A percentile compares a stretch with the other conserved stretches of the same genome.
These are phyloP conservation scores for Tetrapisispora iriomotensis DNA, from an alignment of 805 yeast species.

Conservation along the genomic window DNA sequence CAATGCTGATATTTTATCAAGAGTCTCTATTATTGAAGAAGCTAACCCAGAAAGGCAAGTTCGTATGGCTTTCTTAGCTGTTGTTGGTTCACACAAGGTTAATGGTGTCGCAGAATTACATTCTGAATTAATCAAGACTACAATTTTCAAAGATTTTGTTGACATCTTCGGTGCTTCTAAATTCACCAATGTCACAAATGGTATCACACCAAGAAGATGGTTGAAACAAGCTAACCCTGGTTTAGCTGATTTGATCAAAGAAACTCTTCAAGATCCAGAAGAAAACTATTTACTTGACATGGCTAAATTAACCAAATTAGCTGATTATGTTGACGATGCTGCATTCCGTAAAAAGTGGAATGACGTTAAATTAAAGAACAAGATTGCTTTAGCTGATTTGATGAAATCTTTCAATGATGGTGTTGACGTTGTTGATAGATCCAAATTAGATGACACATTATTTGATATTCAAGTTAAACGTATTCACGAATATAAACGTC, in stretches of 20 bases:
- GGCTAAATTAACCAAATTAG: slow-evolving; percentile 55
- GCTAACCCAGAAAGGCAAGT: slow-evolving; percentile 61
- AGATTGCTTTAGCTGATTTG: slow-evolving; percentile 53
- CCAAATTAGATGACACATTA: slow-evolving; percentile 45
- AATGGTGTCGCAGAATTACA: slow-evolving; percentile 95
- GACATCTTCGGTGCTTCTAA: slow-evolving; percentile 69
- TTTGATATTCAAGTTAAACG: slow-evolving; percentile 92
- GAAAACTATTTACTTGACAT: slow-evolving; percentile 62
- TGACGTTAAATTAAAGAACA: slow-evolving; percentile 58
- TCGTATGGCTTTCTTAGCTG: slow-evolving; percentile 87
- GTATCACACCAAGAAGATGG: slow-evolving; percentile 96
- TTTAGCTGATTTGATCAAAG: slow-evolving; percentile 62
- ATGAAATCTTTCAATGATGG: slow-evolving; percentile 54
- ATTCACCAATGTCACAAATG: slow-evolving; percentile 88
- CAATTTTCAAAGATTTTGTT: slow-evolving; percentile 86
- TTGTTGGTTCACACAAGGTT: slow-evolving; percentile 85
- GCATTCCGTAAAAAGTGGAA: slow-evolving; percentile 65
- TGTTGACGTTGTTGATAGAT: slow-evolving; percentile 49
- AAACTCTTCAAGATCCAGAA: slow-evolving; percentile 48
- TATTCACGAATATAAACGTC: slow-evolving; percentile 93
- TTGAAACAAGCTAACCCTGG: slow-evolving; percentile 85
- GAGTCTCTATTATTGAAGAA: slow-evolving; percentile 84
- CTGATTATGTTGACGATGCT: slow-evolving; percentile 54
- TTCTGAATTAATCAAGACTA: slow-evolving; percentile 80
- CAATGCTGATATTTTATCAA: slow-evolving; percentile 48